These are phyloP conservation scores for Fusarium neocosmosporiellum DNA, from an alignment of 2,329 filamentous ascomycete genomes.

Conservation along the genomic window DNA sequence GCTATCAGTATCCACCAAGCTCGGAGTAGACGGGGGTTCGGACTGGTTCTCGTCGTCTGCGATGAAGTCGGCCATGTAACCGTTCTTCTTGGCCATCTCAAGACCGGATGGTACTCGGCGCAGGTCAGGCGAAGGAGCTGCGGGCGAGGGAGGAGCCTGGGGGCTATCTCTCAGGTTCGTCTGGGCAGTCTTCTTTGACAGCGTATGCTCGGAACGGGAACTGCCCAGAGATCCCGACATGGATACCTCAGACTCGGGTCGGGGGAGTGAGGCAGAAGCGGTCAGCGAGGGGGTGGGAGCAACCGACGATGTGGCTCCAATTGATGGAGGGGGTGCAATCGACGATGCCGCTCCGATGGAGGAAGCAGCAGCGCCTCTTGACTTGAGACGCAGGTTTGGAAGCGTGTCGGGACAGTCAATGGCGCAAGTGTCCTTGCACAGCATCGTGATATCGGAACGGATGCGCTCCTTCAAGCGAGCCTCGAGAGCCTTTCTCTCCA, in stretches of 20 bases:
- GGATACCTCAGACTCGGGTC: constrained; percentile 32
- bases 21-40: constrained; percentile 45
- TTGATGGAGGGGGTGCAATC: constrained; percentile 18
- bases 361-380: constrained; percentile 31
- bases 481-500: constrained; percentile 53
- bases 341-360: constrained; percentile 11
- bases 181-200: constrained; percentile 38
- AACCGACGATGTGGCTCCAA: constrained; percentile 19
- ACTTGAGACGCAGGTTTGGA: constrained; percentile 42
- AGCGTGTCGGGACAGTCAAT: constrained; percentile 49
- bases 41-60: constrained; percentile 45
- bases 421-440: constrained; percentile 64
- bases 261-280: constrained; percentile 25
- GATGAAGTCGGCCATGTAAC: constrained; percentile 44
- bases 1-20: constrained; percentile 47
- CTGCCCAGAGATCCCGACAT: constrained; percentile 36
- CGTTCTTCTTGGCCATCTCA: constrained; percentile 43
- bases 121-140: constrained; percentile 27
- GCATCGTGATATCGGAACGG: constrained; percentile 58
- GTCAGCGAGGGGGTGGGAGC: constrained; percentile 24
- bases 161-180: constrained; percentile 34
- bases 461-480: constrained; percentile 58
- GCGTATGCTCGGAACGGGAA: constrained; percentile 37
- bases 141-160: constrained; percentile 31
- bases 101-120: constrained; percentile 42